A percentile compares a stretch with the other conserved stretches of the same genome.
phyloP scores from a whole-genome alignment of 202 grass and related monocot genomes.

The Carex arenaria region DNA sequence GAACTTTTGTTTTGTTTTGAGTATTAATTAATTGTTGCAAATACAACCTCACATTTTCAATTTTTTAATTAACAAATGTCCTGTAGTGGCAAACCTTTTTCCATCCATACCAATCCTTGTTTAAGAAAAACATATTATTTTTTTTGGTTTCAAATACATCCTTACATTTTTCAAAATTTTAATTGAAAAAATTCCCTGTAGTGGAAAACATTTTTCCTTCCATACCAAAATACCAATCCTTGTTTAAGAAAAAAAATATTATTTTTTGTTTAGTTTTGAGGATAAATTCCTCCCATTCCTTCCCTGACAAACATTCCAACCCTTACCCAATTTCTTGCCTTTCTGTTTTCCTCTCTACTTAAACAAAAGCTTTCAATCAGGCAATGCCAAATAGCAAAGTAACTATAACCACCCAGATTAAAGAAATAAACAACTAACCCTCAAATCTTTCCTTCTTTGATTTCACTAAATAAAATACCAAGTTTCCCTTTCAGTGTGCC shows the following conservation, averaged over 20 bases:
- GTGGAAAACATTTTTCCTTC: neutral
- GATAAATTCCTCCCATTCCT: neutral
- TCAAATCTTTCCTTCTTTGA: conserved; percentile 2
- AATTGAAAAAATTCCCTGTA: neutral
- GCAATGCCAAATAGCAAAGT: conserved; percentile 6
- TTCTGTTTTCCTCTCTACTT: neutral
- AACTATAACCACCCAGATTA: conserved; percentile 3
- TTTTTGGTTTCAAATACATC: neutral
- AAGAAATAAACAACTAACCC: neutral
- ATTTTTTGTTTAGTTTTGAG: neutral
- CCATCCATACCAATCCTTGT: neutral
- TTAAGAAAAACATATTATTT: neutral
- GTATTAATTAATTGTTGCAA: neutral
- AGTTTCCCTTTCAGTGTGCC: neutral
- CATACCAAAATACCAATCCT: neutral
- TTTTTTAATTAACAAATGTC: neutral
- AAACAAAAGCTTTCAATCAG: conserved; percentile 10
- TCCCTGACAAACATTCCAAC: conserved; percentile 6
- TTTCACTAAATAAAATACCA: conserved; percentile 2
- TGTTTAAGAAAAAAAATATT: neutral
- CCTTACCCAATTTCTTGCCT: neutral
- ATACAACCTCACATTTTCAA: neutral
- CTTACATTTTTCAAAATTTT: neutral
- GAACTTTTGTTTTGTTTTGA: neutral
- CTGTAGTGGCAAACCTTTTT: neutral